Conservation (phyloP, 257 asterid species). For the Solanum arcanum region DNA sequence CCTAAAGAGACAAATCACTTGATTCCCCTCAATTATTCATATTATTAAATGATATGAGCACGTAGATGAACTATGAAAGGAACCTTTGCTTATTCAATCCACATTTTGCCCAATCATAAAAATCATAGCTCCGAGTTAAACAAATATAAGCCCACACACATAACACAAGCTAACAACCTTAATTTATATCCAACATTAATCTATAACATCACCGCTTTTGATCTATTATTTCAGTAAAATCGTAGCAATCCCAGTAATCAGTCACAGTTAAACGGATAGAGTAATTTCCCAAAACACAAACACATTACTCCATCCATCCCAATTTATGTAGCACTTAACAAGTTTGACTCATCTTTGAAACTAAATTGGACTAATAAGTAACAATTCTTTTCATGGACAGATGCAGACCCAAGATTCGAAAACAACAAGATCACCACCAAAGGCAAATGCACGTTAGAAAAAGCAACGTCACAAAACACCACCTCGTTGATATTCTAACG, state of each 20-base stretch:
- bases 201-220: neutral
- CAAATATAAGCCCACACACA: neutral
- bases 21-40: neutral
- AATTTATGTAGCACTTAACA: neutral
- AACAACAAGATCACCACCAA: neutral
- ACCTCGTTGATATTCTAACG: neutral
- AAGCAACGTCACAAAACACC: neutral
- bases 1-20: neutral
- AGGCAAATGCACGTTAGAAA: neutral
- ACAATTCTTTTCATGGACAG: neutral
- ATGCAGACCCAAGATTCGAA: neutral
- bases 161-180: neutral
- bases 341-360: neutral
- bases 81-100: neutral
- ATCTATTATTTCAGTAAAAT: neutral
- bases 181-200: neutral
- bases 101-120: neutral
- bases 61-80: neutral
- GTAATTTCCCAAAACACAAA: neutral
- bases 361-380: neutral
- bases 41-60: neutral
- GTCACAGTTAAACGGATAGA: neutral
- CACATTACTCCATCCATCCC: neutral
- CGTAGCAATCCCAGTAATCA: neutral
- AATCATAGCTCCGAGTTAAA: neutral